Conservation (phyloP, 1,284 basidiomycete genomes). For the Pterulicium gracile region DNA sequence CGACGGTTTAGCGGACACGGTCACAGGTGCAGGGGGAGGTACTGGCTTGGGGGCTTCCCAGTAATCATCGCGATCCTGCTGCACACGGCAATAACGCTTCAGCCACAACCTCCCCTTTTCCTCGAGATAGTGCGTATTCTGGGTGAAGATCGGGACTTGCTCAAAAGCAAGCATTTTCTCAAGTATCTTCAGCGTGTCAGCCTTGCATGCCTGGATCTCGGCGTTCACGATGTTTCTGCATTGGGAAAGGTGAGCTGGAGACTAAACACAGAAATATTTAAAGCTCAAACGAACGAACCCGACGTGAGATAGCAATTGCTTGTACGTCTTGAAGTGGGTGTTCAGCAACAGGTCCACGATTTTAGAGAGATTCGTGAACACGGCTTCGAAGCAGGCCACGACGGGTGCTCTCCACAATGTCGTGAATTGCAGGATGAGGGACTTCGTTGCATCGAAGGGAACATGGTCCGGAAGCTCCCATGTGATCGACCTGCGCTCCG, state of each 20-base stretch:
- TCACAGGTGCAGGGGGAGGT: not conserved
- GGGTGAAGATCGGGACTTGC: conserved; percentile 17
- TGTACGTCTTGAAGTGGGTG: conserved; percentile 24
- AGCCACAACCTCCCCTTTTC: not conserved
- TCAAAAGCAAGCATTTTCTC: conserved; percentile 18
- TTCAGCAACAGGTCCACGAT: conserved; percentile 13
- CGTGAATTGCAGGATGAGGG: conserved; percentile 29
- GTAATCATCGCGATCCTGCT: not conserved
- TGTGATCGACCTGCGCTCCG: conserved; percentile 25
- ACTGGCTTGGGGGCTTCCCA: not conserved
- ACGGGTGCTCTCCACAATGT: conserved; percentile 29
- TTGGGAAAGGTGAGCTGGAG: too few species aligned
- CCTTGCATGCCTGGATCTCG: not conserved
- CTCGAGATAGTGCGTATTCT: conserved; percentile 20
- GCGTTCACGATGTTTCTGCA: not conserved
- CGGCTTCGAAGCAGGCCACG: conserved; percentile 25
- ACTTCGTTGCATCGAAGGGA: conserved; percentile 37
- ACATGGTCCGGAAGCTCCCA: conserved; percentile 44
- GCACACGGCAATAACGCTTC: not conserved
- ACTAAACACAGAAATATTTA: too few species aligned
- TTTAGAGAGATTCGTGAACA: conserved; percentile 15
- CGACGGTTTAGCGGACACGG: too few species aligned
- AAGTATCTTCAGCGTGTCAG: conserved; percentile 9
- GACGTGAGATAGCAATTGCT: conserved; percentile 17
- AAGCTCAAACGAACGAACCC: too few species aligned